phyloP scores from a whole-genome alignment of 495 filamentous ascomycete genomes.

The Baudoinia panamericana region DNA sequence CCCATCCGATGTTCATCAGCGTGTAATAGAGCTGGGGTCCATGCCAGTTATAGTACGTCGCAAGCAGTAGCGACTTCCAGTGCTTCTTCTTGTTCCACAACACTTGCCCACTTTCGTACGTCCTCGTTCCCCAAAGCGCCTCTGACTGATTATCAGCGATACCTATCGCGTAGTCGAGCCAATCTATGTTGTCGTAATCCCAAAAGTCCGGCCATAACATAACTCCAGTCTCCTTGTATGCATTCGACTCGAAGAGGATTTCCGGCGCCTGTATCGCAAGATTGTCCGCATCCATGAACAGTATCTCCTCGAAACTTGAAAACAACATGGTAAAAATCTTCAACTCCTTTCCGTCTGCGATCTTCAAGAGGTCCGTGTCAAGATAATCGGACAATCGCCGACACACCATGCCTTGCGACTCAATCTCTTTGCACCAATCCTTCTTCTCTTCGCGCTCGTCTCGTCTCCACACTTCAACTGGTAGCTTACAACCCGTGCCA shows the following conservation, averaged over 20 bases:
- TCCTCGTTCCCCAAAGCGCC: constrained; percentile 17
- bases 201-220: constrained; percentile 10
- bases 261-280: constrained; percentile 8
- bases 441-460: constrained; percentile 13
- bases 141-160: constrained; percentile 24
- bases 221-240: constrained; percentile 5
- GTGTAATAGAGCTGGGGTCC: constrained; percentile 46
- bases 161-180: constrained; percentile 35
- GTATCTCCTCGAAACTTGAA: constrained; percentile 9
- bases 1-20: constrained; percentile 42
- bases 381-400: constrained; percentile 8
- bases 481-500: constrained; percentile 2
- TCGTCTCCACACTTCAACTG: constrained; percentile 9
- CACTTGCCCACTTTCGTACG: constrained; percentile 42
- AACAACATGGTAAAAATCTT: constrained; percentile 13
- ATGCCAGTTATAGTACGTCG: constrained; percentile 52
- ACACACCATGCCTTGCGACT: constrained; percentile 8
- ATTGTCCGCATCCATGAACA: constrained; percentile 16
- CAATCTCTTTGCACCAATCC: constrained; percentile 6
- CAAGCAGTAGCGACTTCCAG: constrained; percentile 38
- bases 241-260: constrained; percentile 5
- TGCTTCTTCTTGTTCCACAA: constrained; percentile 45
- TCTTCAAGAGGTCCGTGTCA: constrained; percentile 9
- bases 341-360: constrained; percentile 8
- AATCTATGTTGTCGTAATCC: constrained; percentile 5